phyloP scores from a whole-genome alignment of 192 early-diverging fungal genomes.

The Umbelopsis ramanniana region DNA sequence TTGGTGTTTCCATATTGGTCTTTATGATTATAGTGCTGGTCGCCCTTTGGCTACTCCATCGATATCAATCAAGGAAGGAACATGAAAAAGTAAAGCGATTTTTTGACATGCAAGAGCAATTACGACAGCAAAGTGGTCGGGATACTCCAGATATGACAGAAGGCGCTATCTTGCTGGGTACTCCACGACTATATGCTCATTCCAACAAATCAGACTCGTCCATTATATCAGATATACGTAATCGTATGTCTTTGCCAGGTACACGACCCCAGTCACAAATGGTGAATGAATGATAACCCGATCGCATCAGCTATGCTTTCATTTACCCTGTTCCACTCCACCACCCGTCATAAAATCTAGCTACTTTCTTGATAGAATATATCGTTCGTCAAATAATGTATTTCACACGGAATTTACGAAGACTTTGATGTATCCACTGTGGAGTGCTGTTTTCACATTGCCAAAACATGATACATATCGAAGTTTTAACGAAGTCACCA shows the following conservation, averaged over 20 bases:
- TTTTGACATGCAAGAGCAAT: conserved; percentile 27
- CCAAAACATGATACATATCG: too few relatives aligned
- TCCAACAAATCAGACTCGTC: conserved; percentile 11
- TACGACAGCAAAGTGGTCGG: not conserved
- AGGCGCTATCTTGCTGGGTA: conserved; percentile 9
- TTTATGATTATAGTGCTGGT: conserved; percentile 34
- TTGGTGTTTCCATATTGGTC: conserved; percentile 30
- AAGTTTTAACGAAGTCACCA: too few relatives aligned
- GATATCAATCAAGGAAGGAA: conserved; percentile 42
- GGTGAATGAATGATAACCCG: not conserved
- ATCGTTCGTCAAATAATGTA: too few relatives aligned
- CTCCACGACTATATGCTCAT: conserved; percentile 3
- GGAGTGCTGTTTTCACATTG: too few relatives aligned
- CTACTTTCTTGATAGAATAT: too few relatives aligned
- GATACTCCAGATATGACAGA: conserved; percentile 12
- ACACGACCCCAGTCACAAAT: conserved; percentile 1
- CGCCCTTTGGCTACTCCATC: conserved; percentile 39
- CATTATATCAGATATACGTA: conserved; percentile 15
- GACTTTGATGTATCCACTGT: too few relatives aligned
- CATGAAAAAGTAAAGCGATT: conserved; percentile 39
- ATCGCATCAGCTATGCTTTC: too few relatives aligned
- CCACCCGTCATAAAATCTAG: not conserved
- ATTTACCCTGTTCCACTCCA: too few relatives aligned
- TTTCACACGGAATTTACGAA: too few relatives aligned
- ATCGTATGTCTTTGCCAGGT: not conserved